Conservation (phyloP, 2,329 filamentous ascomycete species). For the Xylariaceae sp. region DNA sequence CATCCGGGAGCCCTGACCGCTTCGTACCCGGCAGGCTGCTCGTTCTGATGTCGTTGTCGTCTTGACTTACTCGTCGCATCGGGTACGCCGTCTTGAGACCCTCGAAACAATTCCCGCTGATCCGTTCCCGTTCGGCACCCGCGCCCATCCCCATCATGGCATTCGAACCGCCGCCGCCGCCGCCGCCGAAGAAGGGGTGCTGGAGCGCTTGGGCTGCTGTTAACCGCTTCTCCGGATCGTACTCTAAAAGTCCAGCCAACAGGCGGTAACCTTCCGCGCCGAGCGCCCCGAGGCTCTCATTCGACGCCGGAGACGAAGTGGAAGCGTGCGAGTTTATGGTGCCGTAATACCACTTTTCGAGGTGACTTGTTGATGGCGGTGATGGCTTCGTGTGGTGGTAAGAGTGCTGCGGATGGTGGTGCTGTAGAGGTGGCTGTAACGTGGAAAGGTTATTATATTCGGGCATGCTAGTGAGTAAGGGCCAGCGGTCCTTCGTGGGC, state of each 20-base stretch:
- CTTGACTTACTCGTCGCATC: slow-evolving; percentile 81
- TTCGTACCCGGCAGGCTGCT: slow-evolving; percentile 88
- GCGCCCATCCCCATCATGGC: background rate
- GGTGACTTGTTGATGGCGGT: slow-evolving; percentile 39
- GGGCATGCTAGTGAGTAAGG: slow-evolving; percentile 76
- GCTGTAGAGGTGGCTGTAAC: slow-evolving; percentile 47
- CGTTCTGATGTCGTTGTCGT: slow-evolving; percentile 94
- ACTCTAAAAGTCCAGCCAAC: slow-evolving; percentile 78
- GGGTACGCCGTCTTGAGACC: slow-evolving; percentile 86
- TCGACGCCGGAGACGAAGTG: slow-evolving; percentile 42
- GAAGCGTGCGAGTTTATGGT: slow-evolving; percentile 58
- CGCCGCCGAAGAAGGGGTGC: slow-evolving; percentile 71
- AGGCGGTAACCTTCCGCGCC: slow-evolving; percentile 77
- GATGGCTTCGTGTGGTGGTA: slow-evolving; percentile 26
- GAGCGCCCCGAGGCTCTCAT: slow-evolving; percentile 51
- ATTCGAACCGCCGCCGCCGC: background rate
- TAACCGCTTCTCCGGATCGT: slow-evolving; percentile 83
- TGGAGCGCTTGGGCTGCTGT: slow-evolving; percentile 85
- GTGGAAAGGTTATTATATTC: slow-evolving; percentile 71
- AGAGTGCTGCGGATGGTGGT: slow-evolving; percentile 35
- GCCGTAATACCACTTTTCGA: slow-evolving; percentile 78
- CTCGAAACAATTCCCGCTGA: slow-evolving; percentile 84
- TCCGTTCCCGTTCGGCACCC: slow-evolving; percentile 48
- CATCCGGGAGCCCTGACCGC: slow-evolving; percentile 78
- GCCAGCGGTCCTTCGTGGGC: slow-evolving; percentile 85